A percentile compares a stretch with the other conserved stretches of the same genome.
Conservation (phyloP, 148 eudicot genomes). For the Camellia granthamiana region DNA sequence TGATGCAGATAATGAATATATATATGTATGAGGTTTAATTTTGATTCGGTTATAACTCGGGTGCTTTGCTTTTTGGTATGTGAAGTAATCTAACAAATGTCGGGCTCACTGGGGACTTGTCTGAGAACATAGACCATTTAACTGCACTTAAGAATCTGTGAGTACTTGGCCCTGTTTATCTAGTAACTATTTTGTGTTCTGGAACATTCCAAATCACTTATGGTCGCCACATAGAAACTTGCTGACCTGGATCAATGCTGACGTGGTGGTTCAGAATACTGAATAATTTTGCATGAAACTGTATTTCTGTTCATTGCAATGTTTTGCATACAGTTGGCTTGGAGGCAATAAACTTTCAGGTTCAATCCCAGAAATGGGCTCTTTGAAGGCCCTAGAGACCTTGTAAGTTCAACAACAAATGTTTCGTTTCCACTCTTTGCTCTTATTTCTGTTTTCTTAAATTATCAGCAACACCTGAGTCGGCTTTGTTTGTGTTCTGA, state of each 20-base stretch:
- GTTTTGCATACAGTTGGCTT: constrained; percentile 47
- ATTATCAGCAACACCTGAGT: not conserved
- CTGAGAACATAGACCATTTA: constrained; percentile 41
- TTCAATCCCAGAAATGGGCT: constrained; percentile 57
- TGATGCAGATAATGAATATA: not conserved
- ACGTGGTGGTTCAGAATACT: no score
- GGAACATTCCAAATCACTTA: no score
- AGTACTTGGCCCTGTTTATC: constrained; percentile 18
- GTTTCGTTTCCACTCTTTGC: not conserved
- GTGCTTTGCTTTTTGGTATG: not conserved
- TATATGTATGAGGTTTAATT: not conserved
- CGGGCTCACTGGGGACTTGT: constrained; percentile 54
- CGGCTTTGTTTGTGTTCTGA: constrained; percentile 7
- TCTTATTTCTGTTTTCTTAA: not conserved
- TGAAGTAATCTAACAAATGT: constrained; percentile 62
- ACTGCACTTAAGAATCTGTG: constrained; percentile 52
- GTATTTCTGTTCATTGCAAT: not conserved
- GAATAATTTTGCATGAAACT: no score
- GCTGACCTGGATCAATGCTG: no score
- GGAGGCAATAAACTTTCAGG: constrained; percentile 67
- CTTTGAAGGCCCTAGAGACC: constrained; percentile 46
- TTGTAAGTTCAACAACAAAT: constrained; percentile 42
- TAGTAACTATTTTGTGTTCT: not conserved
- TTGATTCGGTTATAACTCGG: not conserved
- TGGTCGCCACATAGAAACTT: no score